phyloP scores from a whole-genome alignment of 169 alveolate species.

The Babesia divergens region DNA sequence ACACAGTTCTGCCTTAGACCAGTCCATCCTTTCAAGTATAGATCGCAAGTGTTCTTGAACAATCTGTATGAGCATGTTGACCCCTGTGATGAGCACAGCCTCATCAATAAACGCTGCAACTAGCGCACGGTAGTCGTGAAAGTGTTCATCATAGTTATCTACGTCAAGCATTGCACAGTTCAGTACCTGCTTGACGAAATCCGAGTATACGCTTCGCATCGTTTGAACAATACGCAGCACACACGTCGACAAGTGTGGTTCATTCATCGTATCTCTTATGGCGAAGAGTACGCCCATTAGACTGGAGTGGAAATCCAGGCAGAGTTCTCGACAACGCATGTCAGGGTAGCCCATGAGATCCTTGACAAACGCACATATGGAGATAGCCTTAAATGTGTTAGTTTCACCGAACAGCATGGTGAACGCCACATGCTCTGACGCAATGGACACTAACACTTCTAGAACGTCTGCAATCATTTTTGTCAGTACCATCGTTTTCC shows the following conservation, averaged over 20 bases:
- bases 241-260: conserved; percentile 9
- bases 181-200: conserved; percentile 9
- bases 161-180: background rate
- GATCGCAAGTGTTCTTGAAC: background rate
- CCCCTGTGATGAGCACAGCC: conserved; percentile 10
- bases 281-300: conserved; percentile 10
- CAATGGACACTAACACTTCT: conserved; percentile 14
- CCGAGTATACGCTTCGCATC: conserved; percentile 13
- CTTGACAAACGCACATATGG: conserved; percentile 14
- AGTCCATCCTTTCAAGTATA: background rate
- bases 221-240: conserved; percentile 18
- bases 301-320: conserved; percentile 24
- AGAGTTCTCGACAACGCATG: conserved; percentile 17
- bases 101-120: conserved; percentile 23
- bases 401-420: conserved; percentile 1
- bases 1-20: conserved; percentile 20
- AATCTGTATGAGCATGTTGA: background rate
- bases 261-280: background rate
- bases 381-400: background rate
- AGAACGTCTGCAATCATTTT: background rate
- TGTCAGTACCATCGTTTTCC: background rate
- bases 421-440: conserved; percentile 23
- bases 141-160: background rate
- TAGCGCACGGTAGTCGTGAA: conserved; percentile 7
- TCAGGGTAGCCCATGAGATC: conserved; percentile 9